Evolutionary conservation across 495 filamentous ascomycete species (phyloP).

Genomic region (Annulohypoxylon moriforme): DNA sequence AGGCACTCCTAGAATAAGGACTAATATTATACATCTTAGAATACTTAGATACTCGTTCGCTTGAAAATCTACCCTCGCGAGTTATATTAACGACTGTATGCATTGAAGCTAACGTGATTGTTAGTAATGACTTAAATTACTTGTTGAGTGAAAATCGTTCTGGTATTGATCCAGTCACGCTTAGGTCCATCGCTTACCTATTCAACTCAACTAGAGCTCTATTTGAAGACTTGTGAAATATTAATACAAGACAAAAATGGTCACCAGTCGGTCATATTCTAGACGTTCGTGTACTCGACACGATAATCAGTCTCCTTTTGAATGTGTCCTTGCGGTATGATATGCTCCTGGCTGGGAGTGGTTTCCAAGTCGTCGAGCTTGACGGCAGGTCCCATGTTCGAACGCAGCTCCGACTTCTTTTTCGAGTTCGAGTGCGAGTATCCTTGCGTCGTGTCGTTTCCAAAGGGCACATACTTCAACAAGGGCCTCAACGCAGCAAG

Average conservation of each 20-base stretch:
- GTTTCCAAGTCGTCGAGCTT: slow-evolving; percentile 8
- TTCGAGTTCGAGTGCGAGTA: background rate
- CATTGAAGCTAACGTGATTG: background rate
- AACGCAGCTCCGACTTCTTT: slow-evolving; percentile 16
- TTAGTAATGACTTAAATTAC: background rate
- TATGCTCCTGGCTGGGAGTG: slow-evolving; percentile 8
- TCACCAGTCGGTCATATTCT: slow-evolving; percentile 3
- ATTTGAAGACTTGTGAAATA: slow-evolving; percentile 3
- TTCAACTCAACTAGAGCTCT: slow-evolving; percentile 17
- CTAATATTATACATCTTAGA: slow-evolving; percentile 14
- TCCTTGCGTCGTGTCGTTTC: background rate
- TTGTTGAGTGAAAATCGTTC: background rate
- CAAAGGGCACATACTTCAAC: slow-evolving; percentile 3
- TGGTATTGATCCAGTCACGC: background rate
- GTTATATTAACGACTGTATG: background rate
- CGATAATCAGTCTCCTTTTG: slow-evolving; percentile 12
- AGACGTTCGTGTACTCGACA: slow-evolving; percentile 12
- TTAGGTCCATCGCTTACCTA: slow-evolving; percentile 6
- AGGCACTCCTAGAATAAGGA: background rate
- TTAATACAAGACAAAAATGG: slow-evolving; percentile 4
- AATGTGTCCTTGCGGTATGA: slow-evolving; percentile 5
- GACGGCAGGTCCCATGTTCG: slow-evolving; percentile 5
- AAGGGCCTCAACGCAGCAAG: slow-evolving; percentile 15
- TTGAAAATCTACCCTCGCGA: background rate
- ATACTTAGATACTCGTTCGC: background rate